A percentile compares a stretch with the other conserved stretches of the same genome.
Evolutionary conservation across 2,329 filamentous ascomycete genomes (phyloP).

Genomic region (Alternaria brassicicola): DNA sequence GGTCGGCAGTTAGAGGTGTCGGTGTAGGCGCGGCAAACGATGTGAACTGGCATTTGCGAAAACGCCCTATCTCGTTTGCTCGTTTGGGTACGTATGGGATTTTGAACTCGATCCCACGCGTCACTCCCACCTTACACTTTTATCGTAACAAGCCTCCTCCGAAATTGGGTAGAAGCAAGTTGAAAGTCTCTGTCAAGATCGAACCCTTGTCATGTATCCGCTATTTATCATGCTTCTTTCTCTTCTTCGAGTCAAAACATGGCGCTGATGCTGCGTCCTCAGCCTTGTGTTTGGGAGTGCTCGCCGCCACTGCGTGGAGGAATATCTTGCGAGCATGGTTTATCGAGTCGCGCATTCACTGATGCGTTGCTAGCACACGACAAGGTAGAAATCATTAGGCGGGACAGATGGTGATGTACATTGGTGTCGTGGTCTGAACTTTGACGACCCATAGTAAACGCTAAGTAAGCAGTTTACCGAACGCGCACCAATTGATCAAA

Average conservation of each 20-base stretch:
- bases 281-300: not conserved
- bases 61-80: not conserved
- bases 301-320: not conserved
- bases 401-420: not conserved
- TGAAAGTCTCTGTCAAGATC: not conserved
- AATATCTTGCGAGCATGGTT: not conserved
- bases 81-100: not conserved
- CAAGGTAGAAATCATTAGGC: not conserved
- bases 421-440: not conserved
- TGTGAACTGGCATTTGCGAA: not conserved
- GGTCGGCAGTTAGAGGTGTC: not conserved
- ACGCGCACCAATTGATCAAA: slow-evolving; percentile 13
- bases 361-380: not conserved
- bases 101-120: not conserved
- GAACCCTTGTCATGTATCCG: not conserved
- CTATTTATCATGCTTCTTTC: not conserved
- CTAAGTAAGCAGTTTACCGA: slow-evolving; percentile 15
- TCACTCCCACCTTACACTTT: not conserved
- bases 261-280: not conserved
- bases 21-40: not conserved
- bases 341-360: not conserved
- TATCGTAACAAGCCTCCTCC: not conserved
- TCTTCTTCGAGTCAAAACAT: not conserved
- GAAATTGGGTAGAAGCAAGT: no score
- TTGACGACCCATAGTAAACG: not conserved